Conservation (phyloP, 129 eudicot genomes). For the Pittosporum tobira region DNA sequence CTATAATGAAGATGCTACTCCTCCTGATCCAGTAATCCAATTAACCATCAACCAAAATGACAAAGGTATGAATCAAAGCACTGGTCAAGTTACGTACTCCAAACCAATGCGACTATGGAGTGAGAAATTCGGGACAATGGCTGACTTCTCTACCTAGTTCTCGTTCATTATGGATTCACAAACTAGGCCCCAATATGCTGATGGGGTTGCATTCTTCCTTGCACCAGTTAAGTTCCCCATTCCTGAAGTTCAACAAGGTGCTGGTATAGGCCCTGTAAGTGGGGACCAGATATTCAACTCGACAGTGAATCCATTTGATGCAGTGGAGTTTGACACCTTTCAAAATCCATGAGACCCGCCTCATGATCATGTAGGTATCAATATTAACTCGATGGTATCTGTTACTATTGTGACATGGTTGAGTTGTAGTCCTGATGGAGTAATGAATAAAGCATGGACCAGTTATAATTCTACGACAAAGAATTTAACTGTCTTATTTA, state of each 20-base stretch:
- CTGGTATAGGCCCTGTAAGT: slow-evolving; percentile 27
- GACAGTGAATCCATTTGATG: slow-evolving; percentile 25
- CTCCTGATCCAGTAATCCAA: slow-evolving; percentile 24
- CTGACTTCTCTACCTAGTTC: slow-evolving; percentile 29
- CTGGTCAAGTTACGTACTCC: slow-evolving; percentile 20
- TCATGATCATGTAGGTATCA: slow-evolving; percentile 33
- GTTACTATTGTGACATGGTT: slow-evolving; percentile 16
- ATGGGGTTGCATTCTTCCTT: slow-evolving; percentile 34
- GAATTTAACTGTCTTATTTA: slow-evolving; percentile 24
- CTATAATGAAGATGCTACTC: slow-evolving; percentile 21
- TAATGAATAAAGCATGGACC: slow-evolving; percentile 33
- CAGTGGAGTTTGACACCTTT: slow-evolving; percentile 39
- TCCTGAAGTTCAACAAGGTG: slow-evolving; percentile 18
- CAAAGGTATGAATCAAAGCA: slow-evolving; percentile 14
- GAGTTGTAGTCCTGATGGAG: slow-evolving; percentile 21
- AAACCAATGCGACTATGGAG: slow-evolving; percentile 24
- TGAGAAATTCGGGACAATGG: slow-evolving; percentile 16
- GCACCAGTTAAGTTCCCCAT: slow-evolving; percentile 17
- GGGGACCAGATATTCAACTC: slow-evolving; percentile 16
- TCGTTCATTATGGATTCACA: slow-evolving; percentile 19
- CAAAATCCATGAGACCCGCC: slow-evolving; percentile 26
- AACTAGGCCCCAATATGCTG: slow-evolving; percentile 12
- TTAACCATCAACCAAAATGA: slow-evolving; percentile 27
- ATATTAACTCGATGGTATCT: slow-evolving; percentile 26
- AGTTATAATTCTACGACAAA: slow-evolving; percentile 24